phyloP scores from a whole-genome alignment of 1,284 basidiomycete species.

The Cutaneotrichosporon sp. region DNA sequence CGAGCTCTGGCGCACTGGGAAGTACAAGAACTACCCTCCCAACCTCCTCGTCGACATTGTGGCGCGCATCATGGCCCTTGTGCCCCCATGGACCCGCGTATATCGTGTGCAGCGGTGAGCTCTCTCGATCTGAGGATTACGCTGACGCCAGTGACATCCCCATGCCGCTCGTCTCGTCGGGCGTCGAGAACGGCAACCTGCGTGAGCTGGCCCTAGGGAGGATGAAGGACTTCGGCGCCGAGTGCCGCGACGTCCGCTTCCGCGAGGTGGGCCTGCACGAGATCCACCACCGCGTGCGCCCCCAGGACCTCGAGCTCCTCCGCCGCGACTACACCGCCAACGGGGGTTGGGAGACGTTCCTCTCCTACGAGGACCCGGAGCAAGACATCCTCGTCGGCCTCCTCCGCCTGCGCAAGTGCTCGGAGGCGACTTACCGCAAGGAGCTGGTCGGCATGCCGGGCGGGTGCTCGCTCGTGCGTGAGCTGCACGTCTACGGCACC shows the following conservation, averaged over 20 bases:
- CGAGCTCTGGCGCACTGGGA: constrained; percentile 92
- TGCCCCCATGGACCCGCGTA: constrained; percentile 98
- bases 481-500: constrained; percentile 98
- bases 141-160: constrained; percentile 76
- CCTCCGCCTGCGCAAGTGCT: constrained; percentile 90
- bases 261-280: constrained; percentile 99
- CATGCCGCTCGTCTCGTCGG: constrained; percentile 89
- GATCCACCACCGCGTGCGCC: constrained; percentile 96
- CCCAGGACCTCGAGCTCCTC: constrained; percentile 95
- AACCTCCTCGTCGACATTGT: constrained; percentile 98
- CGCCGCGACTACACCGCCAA: constrained; percentile 96
- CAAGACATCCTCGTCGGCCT: constrained; percentile 95
- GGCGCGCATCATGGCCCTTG: constrained; percentile 91
- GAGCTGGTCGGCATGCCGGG: constrained; percentile 79
- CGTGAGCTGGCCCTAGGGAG: constrained; percentile 93
- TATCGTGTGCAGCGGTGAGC: constrained; percentile 91
- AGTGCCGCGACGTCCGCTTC: constrained; percentile 95
- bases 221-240: constrained; percentile 98
- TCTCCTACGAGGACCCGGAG: constrained; percentile 98
- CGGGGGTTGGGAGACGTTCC: constrained; percentile 98
- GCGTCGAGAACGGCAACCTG: constrained; percentile 98
- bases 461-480: constrained; percentile 90
- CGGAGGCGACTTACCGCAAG: constrained; percentile 91
- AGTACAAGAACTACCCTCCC: constrained; percentile 99
- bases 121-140: not conserved